These are phyloP conservation scores for Candida patagonica DNA, from an alignment of 805 yeast species.

Conservation along the genomic window DNA sequence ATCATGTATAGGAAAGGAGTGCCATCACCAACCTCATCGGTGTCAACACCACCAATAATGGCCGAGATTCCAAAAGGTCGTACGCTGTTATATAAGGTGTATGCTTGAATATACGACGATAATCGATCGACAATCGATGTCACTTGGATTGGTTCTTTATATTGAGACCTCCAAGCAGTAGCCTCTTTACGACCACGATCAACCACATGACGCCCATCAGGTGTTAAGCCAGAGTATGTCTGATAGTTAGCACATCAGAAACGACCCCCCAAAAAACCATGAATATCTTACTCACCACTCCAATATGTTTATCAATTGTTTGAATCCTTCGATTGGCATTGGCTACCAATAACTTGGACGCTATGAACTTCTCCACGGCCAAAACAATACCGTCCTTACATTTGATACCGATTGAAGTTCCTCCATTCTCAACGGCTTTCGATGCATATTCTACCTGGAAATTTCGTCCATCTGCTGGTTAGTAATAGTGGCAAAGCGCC, in stretches of 20 bases:
- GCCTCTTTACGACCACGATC: slow-evolving; percentile 91
- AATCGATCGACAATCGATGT: slow-evolving; percentile 78
- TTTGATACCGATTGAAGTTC: slow-evolving; percentile 88
- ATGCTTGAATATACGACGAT: slow-evolving; percentile 88
- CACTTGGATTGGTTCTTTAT: slow-evolving; percentile 67
- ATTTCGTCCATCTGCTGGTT: slow-evolving; percentile 32
- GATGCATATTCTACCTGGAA: slow-evolving; percentile 97
- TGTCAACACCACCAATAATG: slow-evolving; percentile 89
- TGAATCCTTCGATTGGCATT: slow-evolving; percentile 85
- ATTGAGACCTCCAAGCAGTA: slow-evolving; percentile 61
- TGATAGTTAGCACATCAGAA: slow-evolving; percentile 1
- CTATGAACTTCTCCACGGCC: slow-evolving; percentile 89
- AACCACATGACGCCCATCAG: slow-evolving; percentile 94
- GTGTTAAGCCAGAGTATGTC: slow-evolving; percentile 84
- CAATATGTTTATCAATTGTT: slow-evolving; percentile 86
- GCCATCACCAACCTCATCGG: slow-evolving; percentile 28
- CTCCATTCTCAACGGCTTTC: slow-evolving; percentile 96
- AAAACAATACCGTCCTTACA: slow-evolving; percentile 91
- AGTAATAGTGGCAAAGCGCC: background rate
- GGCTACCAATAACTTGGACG: slow-evolving; percentile 81
- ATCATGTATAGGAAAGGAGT: slow-evolving; percentile 61
- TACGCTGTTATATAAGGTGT: slow-evolving; percentile 91
- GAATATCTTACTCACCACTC: slow-evolving; percentile 45
- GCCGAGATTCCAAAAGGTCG: slow-evolving; percentile 95
- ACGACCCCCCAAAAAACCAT: background rate